Evolutionary conservation across 805 yeast genomes (phyloP).

Genomic region (Groenewaldozyma salmanticensis): DNA sequence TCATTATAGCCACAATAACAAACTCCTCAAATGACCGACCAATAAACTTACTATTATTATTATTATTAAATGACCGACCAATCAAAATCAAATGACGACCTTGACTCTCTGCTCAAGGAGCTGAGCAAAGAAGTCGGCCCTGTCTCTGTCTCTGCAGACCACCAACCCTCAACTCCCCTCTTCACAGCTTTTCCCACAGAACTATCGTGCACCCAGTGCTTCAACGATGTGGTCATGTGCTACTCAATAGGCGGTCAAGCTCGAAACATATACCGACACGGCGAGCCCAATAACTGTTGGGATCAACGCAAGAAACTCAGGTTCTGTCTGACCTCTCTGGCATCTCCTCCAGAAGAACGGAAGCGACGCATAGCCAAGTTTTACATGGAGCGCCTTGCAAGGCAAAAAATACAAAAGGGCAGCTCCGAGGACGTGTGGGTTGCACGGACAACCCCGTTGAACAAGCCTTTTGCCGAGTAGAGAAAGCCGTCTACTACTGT

Average conservation of each 20-base stretch:
- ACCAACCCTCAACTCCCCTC: too few species aligned
- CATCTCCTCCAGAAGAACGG: conserved; percentile 45
- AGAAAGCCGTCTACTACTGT: neutral
- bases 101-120: too few species aligned
- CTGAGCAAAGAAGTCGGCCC: too few species aligned
- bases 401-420: conserved; percentile 50
- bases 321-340: conserved; percentile 61
- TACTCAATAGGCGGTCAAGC: conserved; percentile 88
- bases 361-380: conserved; percentile 51
- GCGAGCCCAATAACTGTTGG: conserved; percentile 63
- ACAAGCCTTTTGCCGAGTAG: conserved; percentile 30
- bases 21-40: too few species aligned
- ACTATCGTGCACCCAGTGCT: conserved; percentile 74
- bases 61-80: too few species aligned
- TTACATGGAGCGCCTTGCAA: conserved; percentile 53
- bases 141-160: too few species aligned
- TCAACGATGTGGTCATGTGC: conserved; percentile 79
- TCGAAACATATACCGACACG: conserved; percentile 74
- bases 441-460: conserved; percentile 28
- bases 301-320: conserved; percentile 63
- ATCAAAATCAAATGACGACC: too few species aligned
- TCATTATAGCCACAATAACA: too few species aligned
- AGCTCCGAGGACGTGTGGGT: conserved; percentile 85
- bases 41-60: too few species aligned
- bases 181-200: conserved; percentile 31